These are phyloP conservation scores for Colletotrichum camelliae DNA, from an alignment of 2,329 filamentous ascomycete genomes.

Conservation along the genomic window DNA sequence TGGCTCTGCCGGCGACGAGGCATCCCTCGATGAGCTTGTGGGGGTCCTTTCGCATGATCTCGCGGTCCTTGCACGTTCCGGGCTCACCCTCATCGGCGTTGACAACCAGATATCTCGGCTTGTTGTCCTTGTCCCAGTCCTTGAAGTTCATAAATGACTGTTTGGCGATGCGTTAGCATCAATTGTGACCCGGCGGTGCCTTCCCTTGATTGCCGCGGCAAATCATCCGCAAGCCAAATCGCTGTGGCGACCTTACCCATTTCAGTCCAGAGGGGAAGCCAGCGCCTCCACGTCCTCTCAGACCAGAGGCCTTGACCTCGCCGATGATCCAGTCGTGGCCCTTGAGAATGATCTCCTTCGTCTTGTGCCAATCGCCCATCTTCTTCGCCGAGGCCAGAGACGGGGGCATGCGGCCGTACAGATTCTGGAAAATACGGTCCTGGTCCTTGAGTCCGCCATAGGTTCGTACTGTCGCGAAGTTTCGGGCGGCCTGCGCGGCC, in stretches of 20 bases:
- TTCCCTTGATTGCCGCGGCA: constrained; percentile 9
- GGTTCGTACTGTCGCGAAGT: constrained; percentile 77
- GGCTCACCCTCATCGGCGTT: constrained; percentile 99
- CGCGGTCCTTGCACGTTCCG: constrained; percentile 98
- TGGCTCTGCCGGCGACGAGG: constrained; percentile 91
- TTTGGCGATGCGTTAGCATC: neutral
- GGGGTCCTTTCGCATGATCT: constrained; percentile 99
- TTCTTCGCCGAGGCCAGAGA: constrained; percentile 95
- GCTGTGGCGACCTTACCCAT: constrained; percentile 73
- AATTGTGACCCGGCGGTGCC: neutral
- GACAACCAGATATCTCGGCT: constrained; percentile 95
- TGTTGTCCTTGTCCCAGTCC: constrained; percentile 97
- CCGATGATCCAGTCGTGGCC: constrained; percentile 99
- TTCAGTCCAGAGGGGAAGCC: constrained; percentile 98
- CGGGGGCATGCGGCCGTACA: constrained; percentile 90
- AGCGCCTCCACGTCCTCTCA: constrained; percentile 94
- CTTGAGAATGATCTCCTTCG: constrained; percentile 97
- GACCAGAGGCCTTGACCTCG: constrained; percentile 95
- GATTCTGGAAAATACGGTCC: constrained; percentile 98
- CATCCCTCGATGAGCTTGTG: constrained; percentile 99
- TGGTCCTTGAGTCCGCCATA: constrained; percentile 93
- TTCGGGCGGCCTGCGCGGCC: constrained; percentile 23
- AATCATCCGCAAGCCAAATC: neutral
- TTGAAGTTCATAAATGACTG: constrained; percentile 99
- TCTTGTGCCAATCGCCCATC: constrained; percentile 99